Base-by-base conservation (phyloP, 2,329 filamentous ascomycete genomes). In the Chrysoporthe puriensis region DNA sequence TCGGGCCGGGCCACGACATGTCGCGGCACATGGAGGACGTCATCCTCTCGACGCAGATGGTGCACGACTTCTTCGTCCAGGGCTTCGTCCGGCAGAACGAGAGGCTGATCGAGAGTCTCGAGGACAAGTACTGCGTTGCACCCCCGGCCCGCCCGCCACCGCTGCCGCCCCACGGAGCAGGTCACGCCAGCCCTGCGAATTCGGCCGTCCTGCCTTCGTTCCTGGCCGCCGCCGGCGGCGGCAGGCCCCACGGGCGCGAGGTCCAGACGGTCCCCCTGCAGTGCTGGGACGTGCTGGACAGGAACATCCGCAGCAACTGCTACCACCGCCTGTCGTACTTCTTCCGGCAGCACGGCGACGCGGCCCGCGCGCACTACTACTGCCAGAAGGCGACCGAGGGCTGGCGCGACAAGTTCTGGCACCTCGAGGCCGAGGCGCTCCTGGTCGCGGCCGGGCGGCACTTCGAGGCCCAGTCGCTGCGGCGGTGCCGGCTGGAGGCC, bases 231-330 rank as follows among this genome's bases (percentile, higher is more conserved):
- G 21, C 36, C 14, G 46, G 46, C 43, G 40, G 63, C 44, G 18
- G n/a, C 34, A 40, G 16, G 32, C n/a, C 56, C 56, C 21, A 40
- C 4, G 56, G 14, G 2, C 16, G 42, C 57, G 36, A 59, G 3
- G 40, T 21, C 16, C 58, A 60, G n/a, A 34, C 32, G 36, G n/a
- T 50, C 13, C 59, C 60, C 16, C 50, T 63, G 21, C n/a, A 57
- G 42, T 52, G 57, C 21, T 70, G 70, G 68, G 68, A 71, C 54
- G 48, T 69, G 11, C 66, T 71, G 21, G 70, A 71, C 48, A 57
- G 70, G 13, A 69, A 67, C 21, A 70, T 71, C 52, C 66, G 67
- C 32, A 67, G 63, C 54, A 71, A 69, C 59, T 70, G 68, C 36
- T 68, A 60, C 62, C 58, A 71, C 36, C 69, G 69, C 21, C 63